Base-by-base conservation (phyloP, 176 grass and related monocot genomes). In the Urochloa ruziziensis region DNA sequence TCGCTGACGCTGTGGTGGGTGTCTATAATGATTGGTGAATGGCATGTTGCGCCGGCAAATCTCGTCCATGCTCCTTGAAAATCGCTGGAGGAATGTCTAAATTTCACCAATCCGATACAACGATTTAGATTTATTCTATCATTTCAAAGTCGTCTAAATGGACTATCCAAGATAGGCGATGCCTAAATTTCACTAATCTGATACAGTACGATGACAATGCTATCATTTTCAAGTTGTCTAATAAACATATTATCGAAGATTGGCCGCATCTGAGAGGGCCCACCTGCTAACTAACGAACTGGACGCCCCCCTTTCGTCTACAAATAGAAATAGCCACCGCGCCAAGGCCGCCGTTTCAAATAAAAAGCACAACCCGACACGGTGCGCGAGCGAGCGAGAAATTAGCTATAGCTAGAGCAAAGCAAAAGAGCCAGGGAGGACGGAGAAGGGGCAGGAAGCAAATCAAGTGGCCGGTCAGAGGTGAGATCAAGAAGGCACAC, bases 241-340 rank as follows among this genome's bases (percentile, higher is more conserved):
- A n/a, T n/a, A n/a, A n/a, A n/a, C n/a, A n/a, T n/a, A n/a, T n/a
- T n/a, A n/a, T n/a, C n/a, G n/a, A n/a, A n/a, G 4, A 52, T 52
- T 52, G 49, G 49, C 4, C 18, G 21, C 49, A 21, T 52, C 18
- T 23, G 54, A 58, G 9, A n/a, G 24, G 57, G 57, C 24, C 54
- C 24, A 60, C 57, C 3, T 28, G 24, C 3, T 28, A 61, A 6
- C 25, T 25, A 15, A 14, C 58, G 3, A 25, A 6, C 47, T 49
- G 29, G 24, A 2, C 25, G 15, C 24, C 24, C 57, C 59, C 51
- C n/a, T n/a, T 23, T 37, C 51, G 32, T 24, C 56, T 32, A 75
- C 73, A 57, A 57, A 75, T 57, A 75, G 52, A 57, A 57, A 75
- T 57, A 75, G 52, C 52, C 23, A 7, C 73, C 24, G 7, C 73